Base-by-base conservation (phyloP, 805 yeast genomes). In the Phaffomyces thermotolerans region DNA sequence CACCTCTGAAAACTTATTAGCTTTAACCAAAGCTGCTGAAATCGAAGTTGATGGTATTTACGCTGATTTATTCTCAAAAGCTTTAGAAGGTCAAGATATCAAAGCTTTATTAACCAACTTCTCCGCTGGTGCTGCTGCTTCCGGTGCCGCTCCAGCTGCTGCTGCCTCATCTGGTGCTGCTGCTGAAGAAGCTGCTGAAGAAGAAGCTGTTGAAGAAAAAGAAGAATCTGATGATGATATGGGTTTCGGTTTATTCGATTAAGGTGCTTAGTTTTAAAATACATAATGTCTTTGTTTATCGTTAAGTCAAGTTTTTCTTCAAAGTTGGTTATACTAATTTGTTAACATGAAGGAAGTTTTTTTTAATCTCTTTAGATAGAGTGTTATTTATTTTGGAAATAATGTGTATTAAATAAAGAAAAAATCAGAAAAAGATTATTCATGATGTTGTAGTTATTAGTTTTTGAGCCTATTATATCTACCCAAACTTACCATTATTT, bases 201-300 rank as follows among this genome's bases (percentile, higher is more conserved):
- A 63, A 52, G 80, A 63, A 55, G 81, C 62, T 46, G 80, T 66
- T 56, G 78, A 66, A 56, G 66, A 58, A 43, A 78, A 69, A 59
- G 72, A 64, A 59, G 74, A 73, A 65, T 75, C 78, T 52, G 84
- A 79, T 66, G 89, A 80, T 67, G 95, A 85, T 73, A 86, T 88
- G 95, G 95, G 95, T 66, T 81, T 84, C 86, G 91, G 90, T 73
- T 81, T 87, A 71, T 87, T 87, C 79, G 95, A 85, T 75, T 86
- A 86, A 69, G 55, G 48, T 43, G 38, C 8, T 45, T 44, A 36
- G 9, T 15, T 37, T 27, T 29, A 20, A 24, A 31, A 32, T 24
- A 27, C 13, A 27, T 27, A 27, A 10, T 27, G 29, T 27, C 29
- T 27, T 27, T 27, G 29, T 27, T 27, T 27, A 27, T 27, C 10